A percentile compares a stretch with the other conserved stretches of the same genome.
Conservation (phyloP, 2,329 filamentous ascomycete genomes). For the Hymenotorrendiella dingleyae region DNA sequence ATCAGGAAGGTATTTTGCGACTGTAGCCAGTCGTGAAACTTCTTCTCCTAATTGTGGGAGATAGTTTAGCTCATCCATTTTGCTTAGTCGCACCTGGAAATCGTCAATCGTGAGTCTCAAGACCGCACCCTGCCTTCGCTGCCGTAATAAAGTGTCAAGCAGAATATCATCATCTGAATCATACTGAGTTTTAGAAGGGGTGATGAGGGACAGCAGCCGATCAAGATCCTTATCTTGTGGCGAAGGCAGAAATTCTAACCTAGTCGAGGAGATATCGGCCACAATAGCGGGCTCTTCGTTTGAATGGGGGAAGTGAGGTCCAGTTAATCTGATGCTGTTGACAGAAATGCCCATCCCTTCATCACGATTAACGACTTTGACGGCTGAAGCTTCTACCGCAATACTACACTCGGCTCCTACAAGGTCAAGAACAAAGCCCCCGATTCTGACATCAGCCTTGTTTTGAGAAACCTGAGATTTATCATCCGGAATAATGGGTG, state of each 20-base stretch:
- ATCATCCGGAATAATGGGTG: constrained; percentile 31
- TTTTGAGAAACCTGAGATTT: constrained; percentile 27
- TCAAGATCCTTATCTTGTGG: constrained; percentile 79
- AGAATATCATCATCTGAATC: constrained; percentile 89
- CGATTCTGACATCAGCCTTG: constrained; percentile 73
- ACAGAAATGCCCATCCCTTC: constrained; percentile 68
- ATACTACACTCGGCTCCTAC: constrained; percentile 72
- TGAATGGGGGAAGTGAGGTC: constrained; percentile 55
- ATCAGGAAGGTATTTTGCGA: constrained; percentile 91
- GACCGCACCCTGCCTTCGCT: constrained; percentile 80
- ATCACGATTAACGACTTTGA: constrained; percentile 73
- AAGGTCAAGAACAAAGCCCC: constrained; percentile 71
- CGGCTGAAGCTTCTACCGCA: constrained; percentile 67
- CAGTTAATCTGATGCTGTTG: constrained; percentile 67
- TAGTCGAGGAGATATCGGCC: constrained; percentile 58
- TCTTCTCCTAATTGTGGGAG: constrained; percentile 72
- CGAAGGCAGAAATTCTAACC: constrained; percentile 64
- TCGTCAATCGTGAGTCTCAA: constrained; percentile 63
- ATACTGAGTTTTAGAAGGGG: constrained; percentile 84
- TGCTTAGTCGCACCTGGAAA: constrained; percentile 55
- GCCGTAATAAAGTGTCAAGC: constrained; percentile 81
- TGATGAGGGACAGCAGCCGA: constrained; percentile 76
- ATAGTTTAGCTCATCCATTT: constrained; percentile 58
- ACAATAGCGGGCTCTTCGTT: constrained; percentile 54
- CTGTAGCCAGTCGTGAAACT: constrained; percentile 72